Conservation (phyloP, 768 basidiomycete species). For the Coprinopsis cinerea region DNA sequence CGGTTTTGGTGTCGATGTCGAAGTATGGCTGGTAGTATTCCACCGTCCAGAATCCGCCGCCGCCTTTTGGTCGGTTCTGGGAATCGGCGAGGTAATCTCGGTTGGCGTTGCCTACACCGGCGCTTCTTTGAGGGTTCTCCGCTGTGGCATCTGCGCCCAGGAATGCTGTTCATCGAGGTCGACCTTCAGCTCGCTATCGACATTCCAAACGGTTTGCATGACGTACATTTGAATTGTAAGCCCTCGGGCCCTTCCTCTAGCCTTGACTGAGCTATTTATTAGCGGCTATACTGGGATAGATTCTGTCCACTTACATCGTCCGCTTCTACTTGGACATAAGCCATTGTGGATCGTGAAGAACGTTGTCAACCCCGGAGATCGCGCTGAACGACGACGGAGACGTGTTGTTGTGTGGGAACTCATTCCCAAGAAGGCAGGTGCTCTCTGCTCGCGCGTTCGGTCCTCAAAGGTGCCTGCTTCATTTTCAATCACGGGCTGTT, state of each 20-base stretch:
- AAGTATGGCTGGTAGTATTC: conserved; percentile 89
- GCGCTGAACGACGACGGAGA: conserved; percentile 9
- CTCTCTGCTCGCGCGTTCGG: no score
- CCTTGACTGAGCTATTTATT: conserved; percentile 27
- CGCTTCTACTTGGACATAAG: conserved; percentile 65
- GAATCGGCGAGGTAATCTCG: conserved; percentile 64
- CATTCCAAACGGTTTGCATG: not conserved
- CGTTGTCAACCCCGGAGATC: no score
- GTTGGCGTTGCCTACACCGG: conserved; percentile 35
- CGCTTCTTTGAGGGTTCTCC: conserved; percentile 33
- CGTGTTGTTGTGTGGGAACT: no score
- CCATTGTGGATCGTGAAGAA: conserved; percentile 53
- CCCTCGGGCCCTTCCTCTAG: conserved; percentile 65
- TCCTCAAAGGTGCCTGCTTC: no score
- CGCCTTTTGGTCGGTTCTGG: conserved; percentile 35
- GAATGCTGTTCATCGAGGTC: conserved; percentile 40
- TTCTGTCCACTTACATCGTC: conserved; percentile 50
- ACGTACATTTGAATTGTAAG: conserved; percentile 65
- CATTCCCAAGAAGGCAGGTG: no score
- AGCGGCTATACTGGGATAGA: not conserved
- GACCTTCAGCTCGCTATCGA: not conserved
- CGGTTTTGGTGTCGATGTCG: conserved; percentile 79
- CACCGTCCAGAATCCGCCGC: conserved; percentile 67
- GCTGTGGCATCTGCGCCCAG: conserved; percentile 39
- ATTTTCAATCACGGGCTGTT: no score